Base-by-base conservation (phyloP, 306 rosid species). In the Trifolium subterraneum region DNA sequence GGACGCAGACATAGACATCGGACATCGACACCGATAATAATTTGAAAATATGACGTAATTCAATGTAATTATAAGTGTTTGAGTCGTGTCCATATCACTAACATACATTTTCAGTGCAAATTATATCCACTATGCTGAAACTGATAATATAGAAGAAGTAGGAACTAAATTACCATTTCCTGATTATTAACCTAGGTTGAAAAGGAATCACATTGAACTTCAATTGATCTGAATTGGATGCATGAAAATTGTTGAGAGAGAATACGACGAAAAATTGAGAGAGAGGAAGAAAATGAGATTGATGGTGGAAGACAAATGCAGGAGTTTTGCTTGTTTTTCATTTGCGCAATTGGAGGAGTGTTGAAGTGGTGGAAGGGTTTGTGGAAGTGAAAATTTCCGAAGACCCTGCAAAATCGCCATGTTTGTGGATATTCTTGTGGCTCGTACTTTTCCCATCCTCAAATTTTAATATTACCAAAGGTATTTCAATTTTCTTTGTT, bases 351-450 rank as follows among this genome's bases (percentile, higher is more conserved):
- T 62, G 81, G 71, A 47, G 65, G 72, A 39, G 60, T 56, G 77
- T 10, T 44, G 62, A 75, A 39, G 12, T 63, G 59, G 63, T 66
- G 72, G 10, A 33, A 35, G 61, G 64, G 76, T 10, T 62, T 52
- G 85, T 70, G 88, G 81, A 60, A 72, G 72, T 31, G 74, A 64
- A 76, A 80, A 69, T 75, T 62, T 65, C 76, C 44, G 35, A 76
- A 76, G 38, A 52, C 47, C 92, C 96, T 82, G 81, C 86, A 86
- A 58, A 83, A 74, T 86, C 88, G 92, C 90, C 96, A 87, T 79
- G 55, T 56, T 76, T 79, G 74, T 51, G 86, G 88, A 80, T 65
- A 50, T 69, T 82, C 87, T 78, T 84, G 90, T 85, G 90, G 86
- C 51, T 72, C 90, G 81, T 77, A 78, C 79, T 60, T 78, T 61